Base-by-base conservation (phyloP, 164 flowering plant species). In the Annona squamosa region DNA sequence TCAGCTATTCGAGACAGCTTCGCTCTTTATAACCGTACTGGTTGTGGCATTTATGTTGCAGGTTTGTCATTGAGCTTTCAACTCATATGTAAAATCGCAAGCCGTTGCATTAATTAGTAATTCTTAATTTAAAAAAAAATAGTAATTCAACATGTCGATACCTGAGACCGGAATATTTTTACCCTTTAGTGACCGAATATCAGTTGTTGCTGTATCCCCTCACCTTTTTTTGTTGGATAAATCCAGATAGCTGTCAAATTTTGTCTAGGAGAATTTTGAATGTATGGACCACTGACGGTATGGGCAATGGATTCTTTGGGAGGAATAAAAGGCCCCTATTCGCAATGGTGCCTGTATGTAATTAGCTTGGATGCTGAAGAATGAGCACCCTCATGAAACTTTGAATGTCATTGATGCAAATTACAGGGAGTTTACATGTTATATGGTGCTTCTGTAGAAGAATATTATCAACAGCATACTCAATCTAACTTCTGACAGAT, bases 11-110 rank as follows among this genome's bases (percentile, higher is more conserved):
- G 93, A 89, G 82, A 89, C 93, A 47, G 93, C 91, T 65, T 82
- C 93, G 42, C 90, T 89, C 57, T 87, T 89, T 79, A 87, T 89
- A 65, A 84, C 90, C 2, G 93, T 89, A 5, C 76, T 89, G 71
- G 91, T 87, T 64, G 93, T 87, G 74, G 87, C 93, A 73, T 89
- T 89, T 74, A 85, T 89, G 93, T 81, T 89, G 71, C 93, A 89
- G 93, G 93, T 89, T 72, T 73, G 77, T 65, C 63, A 69, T 62
- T 64, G n/a, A 45, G 57, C 68, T 9, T 45, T 44, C 13, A 26
- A 18, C 10, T 64, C 18, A 46, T 42, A 45, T n/a, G 9, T 45
- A 63, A n/a, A 26, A 41, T 42, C 9, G 5, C 48, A 16, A 42
- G 3, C 19, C 16, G 59, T 65, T 45, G 42, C 37, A 0, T 52